A percentile compares a stretch with the other conserved stretches of the same genome.
These are phyloP conservation scores for Mayamaea pseudoterrestris DNA, from an alignment of 108 stramenopile species.

Conservation along the genomic window DNA sequence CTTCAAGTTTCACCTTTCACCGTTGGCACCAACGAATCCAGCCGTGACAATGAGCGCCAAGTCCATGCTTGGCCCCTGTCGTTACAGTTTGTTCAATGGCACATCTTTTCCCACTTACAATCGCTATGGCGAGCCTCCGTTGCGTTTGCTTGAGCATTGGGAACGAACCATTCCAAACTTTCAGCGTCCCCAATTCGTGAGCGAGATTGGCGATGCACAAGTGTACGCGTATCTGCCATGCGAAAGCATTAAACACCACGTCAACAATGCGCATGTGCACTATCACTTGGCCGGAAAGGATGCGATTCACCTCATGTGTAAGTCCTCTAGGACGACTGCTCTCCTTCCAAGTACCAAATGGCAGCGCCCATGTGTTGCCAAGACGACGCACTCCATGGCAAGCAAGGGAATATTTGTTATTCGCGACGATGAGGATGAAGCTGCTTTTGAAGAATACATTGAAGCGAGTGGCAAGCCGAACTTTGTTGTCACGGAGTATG, in stretches of 20 bases:
- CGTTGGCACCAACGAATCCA: too few relatives aligned
- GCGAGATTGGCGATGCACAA: too few relatives aligned
- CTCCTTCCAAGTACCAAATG: conserved; percentile 17
- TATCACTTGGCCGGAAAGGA: conserved; percentile 28
- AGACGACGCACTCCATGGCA: conserved; percentile 26
- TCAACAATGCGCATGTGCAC: conserved; percentile 19
- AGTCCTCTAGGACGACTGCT: conserved; percentile 16
- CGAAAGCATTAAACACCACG: conserved; percentile 15
- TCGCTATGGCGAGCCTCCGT: conserved; percentile 9
- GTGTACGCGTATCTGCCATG: conserved; percentile 21
- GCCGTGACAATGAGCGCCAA: conserved; percentile 8
- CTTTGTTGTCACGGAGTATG: conserved; percentile 22
- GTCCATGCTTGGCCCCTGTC: conserved; percentile 18
- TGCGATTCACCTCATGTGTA: conserved; percentile 16
- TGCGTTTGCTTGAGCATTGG: conserved; percentile 19
- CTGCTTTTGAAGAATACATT: conserved; percentile 15
- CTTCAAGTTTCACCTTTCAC: conserved; percentile 21
- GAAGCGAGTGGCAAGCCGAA: conserved; percentile 17
- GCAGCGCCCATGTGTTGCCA: conserved; percentile 20
- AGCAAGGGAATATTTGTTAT: conserved; percentile 27
- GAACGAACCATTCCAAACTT: conserved; percentile 5
- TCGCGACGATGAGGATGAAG: conserved; percentile 21
- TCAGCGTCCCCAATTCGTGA: conserved; percentile 7
- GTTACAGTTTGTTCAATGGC: conserved; percentile 16
- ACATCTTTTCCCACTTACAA: conserved; percentile 10